Percentiles rank a stretch among this genome's conserved stretches.
These are phyloP conservation scores for Funneliformis mosseae DNA, from an alignment of 192 early-diverging fungal species.

Conservation along the genomic window DNA sequence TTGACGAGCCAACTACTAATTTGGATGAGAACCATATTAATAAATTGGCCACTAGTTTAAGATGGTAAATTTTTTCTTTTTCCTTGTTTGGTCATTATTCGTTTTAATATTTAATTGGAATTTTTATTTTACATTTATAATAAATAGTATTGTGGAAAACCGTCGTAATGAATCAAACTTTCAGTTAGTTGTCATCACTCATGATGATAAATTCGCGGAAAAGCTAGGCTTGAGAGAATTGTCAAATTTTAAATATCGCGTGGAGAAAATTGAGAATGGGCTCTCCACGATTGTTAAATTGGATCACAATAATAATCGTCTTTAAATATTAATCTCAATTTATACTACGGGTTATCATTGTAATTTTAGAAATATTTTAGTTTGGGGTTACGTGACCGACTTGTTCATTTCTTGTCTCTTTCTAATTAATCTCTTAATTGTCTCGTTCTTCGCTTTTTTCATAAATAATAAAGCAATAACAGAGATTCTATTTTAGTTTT, in stretches of 20 bases:
- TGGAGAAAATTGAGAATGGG: background rate
- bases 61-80: constrained; percentile 49
- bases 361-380: too few relatives aligned
- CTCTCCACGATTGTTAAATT: background rate
- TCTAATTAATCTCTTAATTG: too few relatives aligned
- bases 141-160: constrained; percentile 75
- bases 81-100: background rate
- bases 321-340: too few relatives aligned
- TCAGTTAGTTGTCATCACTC: constrained; percentile 96
- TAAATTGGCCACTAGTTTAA: constrained; percentile 79
- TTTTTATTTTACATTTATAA: background rate
- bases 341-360: too few relatives aligned
- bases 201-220: constrained; percentile 95
- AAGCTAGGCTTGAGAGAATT: constrained; percentile 57
- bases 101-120: background rate
- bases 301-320: background rate
- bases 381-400: too few relatives aligned
- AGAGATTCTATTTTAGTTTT: too few relatives aligned
- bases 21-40: constrained; percentile 88
- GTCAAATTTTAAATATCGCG: background rate
- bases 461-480: too few relatives aligned
- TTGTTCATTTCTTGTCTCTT: too few relatives aligned
- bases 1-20: constrained; percentile 99
- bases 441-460: too few relatives aligned
- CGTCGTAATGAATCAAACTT: constrained; percentile 87